phyloP scores from a whole-genome alignment of 768 basidiomycete species.

The Hemileccinum impolitum region DNA sequence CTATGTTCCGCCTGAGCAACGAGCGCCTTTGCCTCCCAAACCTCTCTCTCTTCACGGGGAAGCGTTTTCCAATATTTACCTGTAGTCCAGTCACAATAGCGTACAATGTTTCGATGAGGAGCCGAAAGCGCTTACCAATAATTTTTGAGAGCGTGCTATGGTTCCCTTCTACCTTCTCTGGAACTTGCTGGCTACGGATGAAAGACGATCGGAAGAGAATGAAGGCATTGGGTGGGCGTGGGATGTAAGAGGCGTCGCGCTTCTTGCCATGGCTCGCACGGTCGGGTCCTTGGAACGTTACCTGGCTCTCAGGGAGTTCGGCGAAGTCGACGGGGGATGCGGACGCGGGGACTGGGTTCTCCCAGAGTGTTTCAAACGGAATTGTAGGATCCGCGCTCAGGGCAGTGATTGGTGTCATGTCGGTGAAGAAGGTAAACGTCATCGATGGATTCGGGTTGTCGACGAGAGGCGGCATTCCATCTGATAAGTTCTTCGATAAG shows the following conservation, averaged over 20 bases:
- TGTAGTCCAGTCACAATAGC: constrained; percentile 22
- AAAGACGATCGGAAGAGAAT: constrained; percentile 81
- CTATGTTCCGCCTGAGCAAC: constrained; percentile 73
- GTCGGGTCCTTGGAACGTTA: constrained; percentile 29
- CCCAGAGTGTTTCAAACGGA: constrained; percentile 34
- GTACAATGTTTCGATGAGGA: background rate
- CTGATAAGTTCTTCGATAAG: constrained; percentile 27
- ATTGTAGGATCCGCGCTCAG: constrained; percentile 34
- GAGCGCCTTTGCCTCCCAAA: constrained; percentile 75
- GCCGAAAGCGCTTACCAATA: constrained; percentile 46
- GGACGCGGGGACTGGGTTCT: constrained; percentile 15
- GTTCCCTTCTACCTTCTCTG: constrained; percentile 75
- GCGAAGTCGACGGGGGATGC: constrained; percentile 18
- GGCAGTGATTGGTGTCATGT: constrained; percentile 55
- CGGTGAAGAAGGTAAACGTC: constrained; percentile 62
- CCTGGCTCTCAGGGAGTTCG: constrained; percentile 17
- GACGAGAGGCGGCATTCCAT: constrained; percentile 49
- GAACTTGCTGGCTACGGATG: constrained; percentile 69
- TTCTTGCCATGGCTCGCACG: constrained; percentile 56
- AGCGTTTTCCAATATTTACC: constrained; percentile 77
- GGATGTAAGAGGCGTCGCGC: constrained; percentile 72
- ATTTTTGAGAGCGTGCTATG: constrained; percentile 80
- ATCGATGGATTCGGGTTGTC: constrained; percentile 50
- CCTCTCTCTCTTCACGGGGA: constrained; percentile 59
- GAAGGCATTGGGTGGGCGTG: constrained; percentile 82